Evolutionary conservation across 2,329 filamentous ascomycete species (phyloP).

Genomic region (Diaporthe citrichinensis): DNA sequence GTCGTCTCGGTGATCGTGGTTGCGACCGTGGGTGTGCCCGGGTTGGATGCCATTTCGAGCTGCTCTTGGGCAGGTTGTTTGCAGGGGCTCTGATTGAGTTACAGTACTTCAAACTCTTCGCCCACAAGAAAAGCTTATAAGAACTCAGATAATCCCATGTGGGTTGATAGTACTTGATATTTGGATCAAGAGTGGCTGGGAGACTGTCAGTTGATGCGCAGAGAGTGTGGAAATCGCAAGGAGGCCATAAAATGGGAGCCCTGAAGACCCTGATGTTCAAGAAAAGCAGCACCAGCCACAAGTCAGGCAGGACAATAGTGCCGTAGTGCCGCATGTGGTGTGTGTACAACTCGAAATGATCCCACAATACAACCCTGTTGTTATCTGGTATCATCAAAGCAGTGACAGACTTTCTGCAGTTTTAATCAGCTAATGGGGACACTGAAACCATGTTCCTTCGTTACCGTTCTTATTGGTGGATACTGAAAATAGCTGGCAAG

Average conservation of each 20-base stretch:
- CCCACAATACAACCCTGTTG: not conserved
- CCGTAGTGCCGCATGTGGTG: not conserved
- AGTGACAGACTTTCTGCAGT: not conserved
- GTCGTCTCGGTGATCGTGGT: not conserved
- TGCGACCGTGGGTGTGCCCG: no score
- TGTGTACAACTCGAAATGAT: not conserved
- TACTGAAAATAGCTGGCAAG: not conserved
- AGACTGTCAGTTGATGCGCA: not conserved
- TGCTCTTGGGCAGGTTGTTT: not conserved
- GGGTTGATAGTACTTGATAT: not conserved
- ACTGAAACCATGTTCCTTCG: not conserved
- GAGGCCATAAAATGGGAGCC: not conserved
- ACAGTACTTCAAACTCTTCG: not conserved
- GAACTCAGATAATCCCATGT: not conserved
- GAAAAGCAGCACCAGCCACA: not conserved
- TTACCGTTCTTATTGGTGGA: not conserved
- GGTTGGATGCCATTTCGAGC: not conserved
- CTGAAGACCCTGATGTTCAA: not conserved
- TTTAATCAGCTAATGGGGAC: not conserved
- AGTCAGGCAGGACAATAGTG: not conserved
- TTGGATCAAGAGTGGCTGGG: not conserved
- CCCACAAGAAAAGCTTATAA: not conserved
- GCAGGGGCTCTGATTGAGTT: not conserved
- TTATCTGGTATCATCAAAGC: not conserved
- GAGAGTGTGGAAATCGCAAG: not conserved